Conservation (phyloP, 805 yeast species). For the Monosporozyma unispora region DNA sequence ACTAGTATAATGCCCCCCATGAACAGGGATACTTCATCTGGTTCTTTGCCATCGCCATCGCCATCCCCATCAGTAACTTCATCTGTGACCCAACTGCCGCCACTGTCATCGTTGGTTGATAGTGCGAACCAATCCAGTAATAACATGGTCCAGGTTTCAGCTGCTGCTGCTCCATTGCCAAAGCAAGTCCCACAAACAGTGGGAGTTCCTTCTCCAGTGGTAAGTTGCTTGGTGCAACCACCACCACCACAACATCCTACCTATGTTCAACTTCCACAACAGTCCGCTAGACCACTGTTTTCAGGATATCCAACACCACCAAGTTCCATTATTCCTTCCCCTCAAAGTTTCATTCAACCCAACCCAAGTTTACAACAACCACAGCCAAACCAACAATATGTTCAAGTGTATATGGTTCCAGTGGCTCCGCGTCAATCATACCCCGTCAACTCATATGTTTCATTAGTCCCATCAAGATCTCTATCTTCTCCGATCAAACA, state of each 20-base stretch:
- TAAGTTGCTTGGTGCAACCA: background rate
- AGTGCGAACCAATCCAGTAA: background rate
- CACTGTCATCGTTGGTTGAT: conserved; percentile 3
- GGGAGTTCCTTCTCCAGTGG: background rate
- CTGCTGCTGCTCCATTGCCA: background rate
- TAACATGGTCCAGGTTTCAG: background rate
- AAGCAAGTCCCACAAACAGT: background rate
- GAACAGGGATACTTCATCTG: background rate
- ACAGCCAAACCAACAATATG: background rate
- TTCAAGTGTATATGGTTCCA: background rate
- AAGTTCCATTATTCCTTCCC: background rate
- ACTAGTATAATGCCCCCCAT: background rate
- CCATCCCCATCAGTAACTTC: background rate
- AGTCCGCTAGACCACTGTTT: background rate
- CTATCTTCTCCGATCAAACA: background rate
- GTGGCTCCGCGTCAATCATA: background rate
- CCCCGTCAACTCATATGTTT: background rate
- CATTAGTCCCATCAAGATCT: background rate
- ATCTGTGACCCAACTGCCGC: conserved; percentile 1
- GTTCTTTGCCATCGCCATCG: background rate
- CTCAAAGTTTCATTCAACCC: background rate
- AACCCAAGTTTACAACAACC: background rate
- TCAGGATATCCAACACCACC: background rate
- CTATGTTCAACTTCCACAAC: background rate
- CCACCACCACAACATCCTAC: background rate